Base-by-base conservation (phyloP, 2,329 filamentous ascomycete genomes). In the Claviceps cyperi region DNA sequence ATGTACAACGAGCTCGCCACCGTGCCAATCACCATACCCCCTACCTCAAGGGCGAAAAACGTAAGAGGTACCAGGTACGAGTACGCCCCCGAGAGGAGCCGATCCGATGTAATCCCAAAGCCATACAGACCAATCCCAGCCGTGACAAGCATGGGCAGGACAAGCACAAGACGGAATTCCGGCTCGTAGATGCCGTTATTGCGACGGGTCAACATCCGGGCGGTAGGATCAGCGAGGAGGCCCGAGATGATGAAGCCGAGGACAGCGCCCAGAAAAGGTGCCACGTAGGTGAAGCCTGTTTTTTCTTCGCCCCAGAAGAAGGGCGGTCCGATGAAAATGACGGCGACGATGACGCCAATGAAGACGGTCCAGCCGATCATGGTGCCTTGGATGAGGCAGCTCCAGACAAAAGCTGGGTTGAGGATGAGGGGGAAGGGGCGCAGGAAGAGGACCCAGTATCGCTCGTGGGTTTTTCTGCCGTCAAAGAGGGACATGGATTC, bases 341-440 rank as follows among this genome's bases (percentile, higher is more conserved):
- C 79, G n/a, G 83, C 84, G 44, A 94, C 70, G 56, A 92, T 80
- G 53, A 92, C 83, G 51, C 86, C 85, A 56, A 94, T 91, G 61
- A 96, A 87, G 15, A 96, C 86, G 1, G 90, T 94, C 90, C 91
- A 97, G 55, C 90, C 91, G 60, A 96, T 95, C 61, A 95, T 79
- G 4, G 86, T 80, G 15, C 90, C 90, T 72, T 95, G 90, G 47
- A 90, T 86, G 3, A 96, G 72, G 59, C 73, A 74, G 22, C 72
- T 74, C 86, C 88, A 95, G 40, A 94, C 66, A 57, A 96, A 87
- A 7, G 86, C 86, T 0, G 89, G 90, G 62, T 96, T 90, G 6
- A 84, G 64, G 57, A 94, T 83, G 1, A 96, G 75, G 0, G 86
- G 86, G 49, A 96, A 82, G 0, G 90, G 91, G 2, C 90, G 78